Conservation (phyloP, 176 grass and related monocot species). For the Paspalum vaginatum region DNA sequence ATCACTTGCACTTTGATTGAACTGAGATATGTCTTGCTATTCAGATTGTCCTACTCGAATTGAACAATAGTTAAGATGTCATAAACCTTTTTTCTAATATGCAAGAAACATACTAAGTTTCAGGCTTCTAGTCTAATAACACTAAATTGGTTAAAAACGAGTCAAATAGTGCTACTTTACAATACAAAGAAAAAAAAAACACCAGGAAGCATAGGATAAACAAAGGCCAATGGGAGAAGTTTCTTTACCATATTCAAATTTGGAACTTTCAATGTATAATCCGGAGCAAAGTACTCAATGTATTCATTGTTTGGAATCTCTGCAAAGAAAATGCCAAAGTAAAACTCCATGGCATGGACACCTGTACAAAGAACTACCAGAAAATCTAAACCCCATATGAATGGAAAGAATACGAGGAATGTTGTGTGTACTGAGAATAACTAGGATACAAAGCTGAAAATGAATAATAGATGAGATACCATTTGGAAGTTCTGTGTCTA, state of each 20-base stretch:
- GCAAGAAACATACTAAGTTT: conserved; percentile 14
- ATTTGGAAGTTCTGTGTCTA: conserved; percentile 84
- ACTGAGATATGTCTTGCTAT: conserved; percentile 94
- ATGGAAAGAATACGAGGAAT: background rate
- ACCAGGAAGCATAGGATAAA: background rate
- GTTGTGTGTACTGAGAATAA: background rate
- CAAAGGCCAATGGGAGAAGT: conserved; percentile 27
- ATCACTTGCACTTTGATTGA: conserved; percentile 94
- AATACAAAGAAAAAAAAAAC: background rate
- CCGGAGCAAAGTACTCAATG: conserved; percentile 88
- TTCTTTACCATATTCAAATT: conserved; percentile 79
- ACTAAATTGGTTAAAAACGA: background rate
- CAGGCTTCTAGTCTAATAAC: background rate
- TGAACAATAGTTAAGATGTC: conserved; percentile 35
- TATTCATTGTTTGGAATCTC: conserved; percentile 97
- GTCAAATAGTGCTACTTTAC: background rate
- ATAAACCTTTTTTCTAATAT: conserved; percentile 15
- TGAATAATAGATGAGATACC: conserved; percentile 51
- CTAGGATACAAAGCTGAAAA: conserved; percentile 6
- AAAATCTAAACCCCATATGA: background rate
- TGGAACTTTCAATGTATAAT: conserved; percentile 80
- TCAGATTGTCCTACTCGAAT: conserved; percentile 79
- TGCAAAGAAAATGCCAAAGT: conserved; percentile 54
- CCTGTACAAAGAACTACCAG: conserved; percentile 1
- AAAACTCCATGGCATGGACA: conserved; percentile 22